Percentiles rank a stretch among this genome's conserved stretches.
These are phyloP conservation scores for Plasmodium inui DNA, from an alignment of 169 alveolate genomes.

Conservation along the genomic window DNA sequence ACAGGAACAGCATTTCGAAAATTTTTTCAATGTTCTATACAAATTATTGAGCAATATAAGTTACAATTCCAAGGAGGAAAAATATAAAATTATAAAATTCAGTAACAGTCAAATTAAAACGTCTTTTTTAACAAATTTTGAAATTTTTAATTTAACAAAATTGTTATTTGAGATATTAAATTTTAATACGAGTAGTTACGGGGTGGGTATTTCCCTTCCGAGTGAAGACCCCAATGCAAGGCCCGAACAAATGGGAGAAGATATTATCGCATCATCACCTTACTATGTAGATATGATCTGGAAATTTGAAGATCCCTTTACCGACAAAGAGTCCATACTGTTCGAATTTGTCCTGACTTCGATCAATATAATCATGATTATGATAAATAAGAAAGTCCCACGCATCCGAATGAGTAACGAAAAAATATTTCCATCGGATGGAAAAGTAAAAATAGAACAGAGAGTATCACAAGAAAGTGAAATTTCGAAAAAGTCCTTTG, in stretches of 20 bases:
- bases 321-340: constrained; percentile 47
- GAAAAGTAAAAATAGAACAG: constrained; percentile 2
- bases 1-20: constrained; percentile 43
- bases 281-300: constrained; percentile 8
- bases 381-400: constrained; percentile 33
- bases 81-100: constrained; percentile 47
- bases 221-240: not conserved
- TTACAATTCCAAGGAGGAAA: constrained; percentile 51
- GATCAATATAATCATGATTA: constrained; percentile 48
- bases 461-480: not conserved
- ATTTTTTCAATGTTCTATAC: constrained; percentile 42
- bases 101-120: constrained; percentile 32
- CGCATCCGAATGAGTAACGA: not conserved
- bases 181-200: constrained; percentile 30
- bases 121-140: constrained; percentile 28
- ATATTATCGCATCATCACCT: not conserved
- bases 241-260: not conserved
- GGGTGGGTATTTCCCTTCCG: not conserved
- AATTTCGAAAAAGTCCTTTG: not conserved
- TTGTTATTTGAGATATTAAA: constrained; percentile 57
- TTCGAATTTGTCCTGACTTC: constrained; percentile 60
- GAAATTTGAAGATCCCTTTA: constrained; percentile 55
- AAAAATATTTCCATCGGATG: not conserved
- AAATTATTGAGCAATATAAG: constrained; percentile 54
- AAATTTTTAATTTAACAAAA: constrained; percentile 52